These are phyloP conservation scores for Acer campestre DNA, from an alignment of 345 rosid species.

Conservation along the genomic window DNA sequence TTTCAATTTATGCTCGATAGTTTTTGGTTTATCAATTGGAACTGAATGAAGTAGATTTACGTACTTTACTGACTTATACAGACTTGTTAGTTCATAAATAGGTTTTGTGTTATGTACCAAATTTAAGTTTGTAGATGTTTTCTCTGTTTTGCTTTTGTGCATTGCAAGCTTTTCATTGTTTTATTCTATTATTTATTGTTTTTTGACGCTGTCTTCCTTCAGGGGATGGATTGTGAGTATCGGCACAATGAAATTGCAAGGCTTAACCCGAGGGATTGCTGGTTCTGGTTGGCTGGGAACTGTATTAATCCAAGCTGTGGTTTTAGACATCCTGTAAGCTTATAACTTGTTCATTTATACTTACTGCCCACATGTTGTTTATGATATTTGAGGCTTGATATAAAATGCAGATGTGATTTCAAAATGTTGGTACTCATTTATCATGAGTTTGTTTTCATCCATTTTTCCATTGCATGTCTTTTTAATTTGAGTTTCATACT, in stretches of 20 bases:
- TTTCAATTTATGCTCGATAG: neutral
- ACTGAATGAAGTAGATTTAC: neutral
- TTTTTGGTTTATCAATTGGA: neutral
- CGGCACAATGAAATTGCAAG: conserved; percentile 66
- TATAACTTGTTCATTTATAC: conserved; percentile 2
- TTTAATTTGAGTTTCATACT: neutral
- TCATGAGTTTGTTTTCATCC: neutral
- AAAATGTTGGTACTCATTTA: neutral
- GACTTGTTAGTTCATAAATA: neutral
- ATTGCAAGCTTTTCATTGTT: neutral
- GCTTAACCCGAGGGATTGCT: conserved; percentile 68
- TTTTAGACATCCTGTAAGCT: conserved; percentile 67
- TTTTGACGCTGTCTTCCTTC: neutral
- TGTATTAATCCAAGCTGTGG: conserved; percentile 59
- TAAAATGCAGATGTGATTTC: neutral
- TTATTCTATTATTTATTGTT: neutral
- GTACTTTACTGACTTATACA: neutral
- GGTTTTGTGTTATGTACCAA: too few relatives aligned
- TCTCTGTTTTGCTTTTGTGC: neutral
- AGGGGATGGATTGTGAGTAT: conserved; percentile 70
- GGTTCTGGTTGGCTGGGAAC: conserved; percentile 67
- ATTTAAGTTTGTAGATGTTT: neutral
- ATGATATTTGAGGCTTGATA: neutral
- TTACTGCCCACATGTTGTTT: neutral
- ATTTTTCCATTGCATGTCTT: neutral